Conservation (phyloP, 2,329 filamentous ascomycete species). For the Paecilomyces sp. region DNA sequence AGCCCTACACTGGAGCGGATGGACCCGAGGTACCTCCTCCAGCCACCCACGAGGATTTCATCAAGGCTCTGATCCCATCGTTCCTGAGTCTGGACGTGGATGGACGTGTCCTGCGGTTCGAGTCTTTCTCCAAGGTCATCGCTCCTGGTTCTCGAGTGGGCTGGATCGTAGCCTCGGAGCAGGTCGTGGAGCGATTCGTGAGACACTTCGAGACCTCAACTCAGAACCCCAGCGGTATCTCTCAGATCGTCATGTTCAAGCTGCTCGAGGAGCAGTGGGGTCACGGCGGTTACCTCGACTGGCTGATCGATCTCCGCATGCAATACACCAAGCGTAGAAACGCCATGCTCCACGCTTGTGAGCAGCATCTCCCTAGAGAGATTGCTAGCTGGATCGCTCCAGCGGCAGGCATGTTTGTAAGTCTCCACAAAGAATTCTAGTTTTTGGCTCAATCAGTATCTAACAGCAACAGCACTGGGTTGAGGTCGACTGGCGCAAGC, state of each 20-base stretch:
- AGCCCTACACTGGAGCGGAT: constrained; percentile 57
- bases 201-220: constrained; percentile 76
- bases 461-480: constrained; percentile 38
- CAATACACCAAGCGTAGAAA: constrained; percentile 78
- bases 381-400: constrained; percentile 73
- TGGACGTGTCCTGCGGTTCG: constrained; percentile 81
- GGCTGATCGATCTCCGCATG: constrained; percentile 74
- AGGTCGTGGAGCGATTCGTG: constrained; percentile 75
- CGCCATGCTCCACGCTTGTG: constrained; percentile 69
- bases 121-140: constrained; percentile 90
- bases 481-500: constrained; percentile 38
- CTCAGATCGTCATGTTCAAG: constrained; percentile 79
- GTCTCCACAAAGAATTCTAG: constrained; percentile 27
- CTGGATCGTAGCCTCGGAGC: constrained; percentile 82
- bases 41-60: constrained; percentile 61
- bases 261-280: constrained; percentile 92
- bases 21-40: constrained; percentile 49
- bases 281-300: constrained; percentile 79
- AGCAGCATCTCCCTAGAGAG: constrained; percentile 63
- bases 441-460: not conserved
- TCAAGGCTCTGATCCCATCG: constrained; percentile 65
- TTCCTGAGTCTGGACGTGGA: constrained; percentile 75
- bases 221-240: constrained; percentile 79
- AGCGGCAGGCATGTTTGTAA: constrained; percentile 87
- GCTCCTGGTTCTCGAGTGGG: constrained; percentile 74